These are phyloP conservation scores for Arctium minus DNA, from an alignment of 129 eudicot genomes.

Conservation along the genomic window DNA sequence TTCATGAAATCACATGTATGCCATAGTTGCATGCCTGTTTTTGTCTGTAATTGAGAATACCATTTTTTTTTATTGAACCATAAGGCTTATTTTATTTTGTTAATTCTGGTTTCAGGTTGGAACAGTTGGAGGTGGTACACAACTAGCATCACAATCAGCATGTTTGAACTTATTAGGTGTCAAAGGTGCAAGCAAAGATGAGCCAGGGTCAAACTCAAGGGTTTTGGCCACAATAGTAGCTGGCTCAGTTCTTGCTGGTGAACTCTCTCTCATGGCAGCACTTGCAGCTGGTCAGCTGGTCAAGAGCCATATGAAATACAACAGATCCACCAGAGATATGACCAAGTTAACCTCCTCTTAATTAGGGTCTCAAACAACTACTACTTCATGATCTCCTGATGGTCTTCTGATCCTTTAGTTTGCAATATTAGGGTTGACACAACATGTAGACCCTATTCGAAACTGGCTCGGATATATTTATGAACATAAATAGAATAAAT, in stretches of 20 bases:
- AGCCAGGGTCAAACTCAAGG: constrained; percentile 65
- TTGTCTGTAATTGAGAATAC: constrained; percentile 4
- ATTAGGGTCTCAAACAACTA: background rate
- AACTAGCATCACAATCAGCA: constrained; percentile 75
- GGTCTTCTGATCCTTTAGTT: background rate
- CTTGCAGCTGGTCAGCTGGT: constrained; percentile 77
- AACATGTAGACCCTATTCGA: background rate
- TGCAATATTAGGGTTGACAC: background rate
- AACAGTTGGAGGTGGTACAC: constrained; percentile 80
- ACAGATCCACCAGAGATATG: constrained; percentile 56
- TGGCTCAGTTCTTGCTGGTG: constrained; percentile 79
- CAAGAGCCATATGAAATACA: constrained; percentile 75
- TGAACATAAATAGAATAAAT: constrained; percentile 3
- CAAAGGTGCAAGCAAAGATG: constrained; percentile 61
- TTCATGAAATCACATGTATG: constrained; percentile 15
- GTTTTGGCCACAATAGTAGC: constrained; percentile 64
- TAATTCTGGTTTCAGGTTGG: constrained; percentile 48
- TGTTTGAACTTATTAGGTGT: constrained; percentile 75
- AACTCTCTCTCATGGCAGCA: constrained; percentile 74
- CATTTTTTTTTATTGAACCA: background rate
- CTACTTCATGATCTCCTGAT: background rate
- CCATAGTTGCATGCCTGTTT: constrained; percentile 4
- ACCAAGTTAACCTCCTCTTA: constrained; percentile 29
- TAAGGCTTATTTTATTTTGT: background rate
- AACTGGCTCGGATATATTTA: background rate